Evolutionary conservation across 2,329 filamentous ascomycete genomes (phyloP), one percentile per base, ranked within the genome.

Genomic region (Metarhizium brunneum): DNA sequence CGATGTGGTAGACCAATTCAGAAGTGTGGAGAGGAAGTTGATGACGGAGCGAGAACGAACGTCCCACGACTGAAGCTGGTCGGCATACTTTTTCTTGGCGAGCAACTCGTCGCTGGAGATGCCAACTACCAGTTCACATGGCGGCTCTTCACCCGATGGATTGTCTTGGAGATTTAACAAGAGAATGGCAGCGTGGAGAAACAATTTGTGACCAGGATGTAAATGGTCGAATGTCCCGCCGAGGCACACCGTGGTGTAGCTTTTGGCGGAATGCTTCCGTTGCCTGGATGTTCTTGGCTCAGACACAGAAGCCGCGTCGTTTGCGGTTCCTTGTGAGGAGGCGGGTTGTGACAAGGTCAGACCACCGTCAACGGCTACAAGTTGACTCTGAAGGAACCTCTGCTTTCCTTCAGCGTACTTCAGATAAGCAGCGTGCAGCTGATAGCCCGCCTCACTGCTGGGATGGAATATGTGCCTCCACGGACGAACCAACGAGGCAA

Each of bases 181-280:
- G 55, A 96, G 81, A 0, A 86, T 82, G 0, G 88, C 89, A 58
- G 92, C 92, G n/a, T 92, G 91, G 20, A 99, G 81, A 20, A 99
- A 81, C n/a, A 97, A 78, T 72, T 97, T 99, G 75, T 99, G 94
- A 6, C 94, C 94, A 4, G 89, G 85, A 68, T 99, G 94, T 25
- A 99, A 80, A 71, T 97, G 91, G 69, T 99, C 94, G 71, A 97
- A 99, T 0, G 94, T 99, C 10, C 94, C 94, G 35, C 92, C 94
- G 13, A 97, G 82, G 53, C 87, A 89, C 52, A 95, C 87, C 2
- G 60, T 65, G 3, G 58, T 57, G 58, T 70, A 71, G 0, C 63
- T 61, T 2, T 54, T 53, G 5, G 56, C 54, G 14, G 54, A 54
- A 3, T 59, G 53, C 1, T 57, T 50, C 7, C 18, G 13, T 42